phyloP scores from a whole-genome alignment of 1,284 basidiomycete species.

The Vanrija sp. region DNA sequence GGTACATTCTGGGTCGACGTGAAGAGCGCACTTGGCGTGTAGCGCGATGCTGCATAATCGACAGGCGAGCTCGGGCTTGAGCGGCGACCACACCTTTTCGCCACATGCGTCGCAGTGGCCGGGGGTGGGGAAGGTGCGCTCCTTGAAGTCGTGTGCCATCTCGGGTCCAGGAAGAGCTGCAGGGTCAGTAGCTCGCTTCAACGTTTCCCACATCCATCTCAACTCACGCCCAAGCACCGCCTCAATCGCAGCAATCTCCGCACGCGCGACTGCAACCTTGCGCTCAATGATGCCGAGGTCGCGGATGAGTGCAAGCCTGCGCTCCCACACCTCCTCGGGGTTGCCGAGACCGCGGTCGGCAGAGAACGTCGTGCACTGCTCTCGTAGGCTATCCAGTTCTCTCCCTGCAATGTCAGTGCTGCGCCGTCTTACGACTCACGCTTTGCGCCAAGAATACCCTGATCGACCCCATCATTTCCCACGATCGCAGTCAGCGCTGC shows the following conservation, averaged over 20 bases:
- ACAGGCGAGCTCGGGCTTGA: slow-evolving; percentile 16
- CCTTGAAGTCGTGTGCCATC: slow-evolving; percentile 20
- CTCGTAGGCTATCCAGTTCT: slow-evolving; percentile 5
- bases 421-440: slow-evolving; percentile 3
- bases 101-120: slow-evolving; percentile 18
- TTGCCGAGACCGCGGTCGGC: slow-evolving; percentile 18
- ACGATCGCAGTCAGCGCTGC: slow-evolving; percentile 1
- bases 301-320: slow-evolving; percentile 9
- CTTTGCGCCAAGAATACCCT: slow-evolving; percentile 2
- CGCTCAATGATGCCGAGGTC: slow-evolving; percentile 16
- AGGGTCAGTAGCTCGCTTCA: neutral
- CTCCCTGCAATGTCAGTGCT: slow-evolving; percentile 5
- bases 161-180: slow-evolving; percentile 15
- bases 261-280: slow-evolving; percentile 11
- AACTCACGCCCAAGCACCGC: slow-evolving; percentile 18
- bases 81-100: slow-evolving; percentile 13
- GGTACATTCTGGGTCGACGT: slow-evolving; percentile 19
- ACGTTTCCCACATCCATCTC: neutral
- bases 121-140: slow-evolving; percentile 14
- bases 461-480: slow-evolving; percentile 1
- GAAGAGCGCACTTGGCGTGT: slow-evolving; percentile 17
- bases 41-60: slow-evolving; percentile 16
- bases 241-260: slow-evolving; percentile 19
- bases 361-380: slow-evolving; percentile 4
- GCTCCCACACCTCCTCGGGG: slow-evolving; percentile 21